phyloP scores from a whole-genome alignment of 345 rosid species.

The Ceriops tagal region DNA sequence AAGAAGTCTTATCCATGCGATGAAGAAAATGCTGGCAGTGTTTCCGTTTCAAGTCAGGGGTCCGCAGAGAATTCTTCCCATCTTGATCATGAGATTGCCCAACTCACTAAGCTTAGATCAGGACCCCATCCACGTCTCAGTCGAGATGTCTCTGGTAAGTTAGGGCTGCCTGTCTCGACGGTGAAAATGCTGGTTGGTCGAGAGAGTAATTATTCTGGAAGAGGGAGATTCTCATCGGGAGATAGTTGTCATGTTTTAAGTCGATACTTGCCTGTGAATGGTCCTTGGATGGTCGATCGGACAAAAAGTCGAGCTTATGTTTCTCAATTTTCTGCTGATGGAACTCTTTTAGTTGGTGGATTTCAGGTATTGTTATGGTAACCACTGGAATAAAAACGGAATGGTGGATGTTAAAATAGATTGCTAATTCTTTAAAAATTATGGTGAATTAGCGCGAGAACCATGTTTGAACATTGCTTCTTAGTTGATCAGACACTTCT shows the following conservation, averaged over 20 bases:
- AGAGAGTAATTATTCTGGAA: slow-evolving; percentile 53
- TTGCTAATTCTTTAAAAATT: not conserved
- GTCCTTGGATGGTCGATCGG: slow-evolving; percentile 43
- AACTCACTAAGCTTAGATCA: slow-evolving; percentile 49
- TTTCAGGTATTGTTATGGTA: slow-evolving; percentile 43
- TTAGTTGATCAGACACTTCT: slow-evolving; percentile 6
- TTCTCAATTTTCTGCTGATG: slow-evolving; percentile 64
- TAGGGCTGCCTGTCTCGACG: slow-evolving; percentile 44
- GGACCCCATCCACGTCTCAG: slow-evolving; percentile 36
- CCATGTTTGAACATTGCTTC: not conserved
- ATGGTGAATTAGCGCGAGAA: not conserved
- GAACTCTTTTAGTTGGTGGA: slow-evolving; percentile 56
- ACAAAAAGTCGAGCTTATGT: slow-evolving; percentile 46
- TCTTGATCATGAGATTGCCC: slow-evolving; percentile 49
- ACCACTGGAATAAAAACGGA: not conserved
- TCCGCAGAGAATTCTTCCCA: slow-evolving; percentile 15
- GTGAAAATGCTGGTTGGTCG: slow-evolving; percentile 60
- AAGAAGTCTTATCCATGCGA: slow-evolving; percentile 19
- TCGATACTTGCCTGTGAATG: slow-evolving; percentile 50
- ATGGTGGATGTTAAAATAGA: not conserved
- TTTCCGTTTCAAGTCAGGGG: slow-evolving; percentile 9
- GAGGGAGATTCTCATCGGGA: slow-evolving; percentile 55
- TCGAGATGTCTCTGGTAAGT: slow-evolving; percentile 20
- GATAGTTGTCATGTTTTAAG: slow-evolving; percentile 59
- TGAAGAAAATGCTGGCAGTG: slow-evolving; percentile 20